phyloP scores from a whole-genome alignment of 495 filamentous ascomycete species.

The Penicillium cataractarum region DNA sequence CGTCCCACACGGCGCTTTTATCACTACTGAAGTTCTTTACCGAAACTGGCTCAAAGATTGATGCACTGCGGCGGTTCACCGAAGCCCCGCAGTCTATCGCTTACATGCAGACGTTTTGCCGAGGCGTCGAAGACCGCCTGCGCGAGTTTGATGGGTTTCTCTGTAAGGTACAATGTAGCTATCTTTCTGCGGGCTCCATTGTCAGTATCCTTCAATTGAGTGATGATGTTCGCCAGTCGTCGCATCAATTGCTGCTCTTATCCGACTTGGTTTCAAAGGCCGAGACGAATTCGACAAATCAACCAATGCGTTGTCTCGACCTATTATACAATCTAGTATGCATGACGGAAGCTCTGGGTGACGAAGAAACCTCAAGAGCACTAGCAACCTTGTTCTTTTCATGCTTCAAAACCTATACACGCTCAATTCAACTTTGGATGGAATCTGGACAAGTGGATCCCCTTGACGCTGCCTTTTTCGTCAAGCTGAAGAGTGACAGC shows the following conservation, averaged over 20 bases:
- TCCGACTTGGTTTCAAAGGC: slow-evolving; percentile 45
- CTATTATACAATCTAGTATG: slow-evolving; percentile 70
- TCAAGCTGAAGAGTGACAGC: slow-evolving; percentile 59
- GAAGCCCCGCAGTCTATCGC: slow-evolving; percentile 40
- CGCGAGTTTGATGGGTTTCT: slow-evolving; percentile 46
- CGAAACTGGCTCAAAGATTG: slow-evolving; percentile 49
- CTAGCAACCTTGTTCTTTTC: slow-evolving; percentile 74
- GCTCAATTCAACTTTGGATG: slow-evolving; percentile 84
- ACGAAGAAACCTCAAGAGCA: slow-evolving; percentile 58
- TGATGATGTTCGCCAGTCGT: slow-evolving; percentile 56
- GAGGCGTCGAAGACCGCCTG: slow-evolving; percentile 48
- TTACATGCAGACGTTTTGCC: slow-evolving; percentile 60
- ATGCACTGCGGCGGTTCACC: slow-evolving; percentile 51
- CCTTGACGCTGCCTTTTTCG: slow-evolving; percentile 71
- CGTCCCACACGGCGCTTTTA: slow-evolving; percentile 40
- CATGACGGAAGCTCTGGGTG: slow-evolving; percentile 68
- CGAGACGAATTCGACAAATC: slow-evolving; percentile 28
- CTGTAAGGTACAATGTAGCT: slow-evolving; percentile 46
- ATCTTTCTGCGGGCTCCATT: slow-evolving; percentile 37
- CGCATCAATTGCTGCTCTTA: slow-evolving; percentile 59
- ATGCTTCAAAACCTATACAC: slow-evolving; percentile 82
- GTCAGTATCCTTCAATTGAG: slow-evolving; percentile 64
- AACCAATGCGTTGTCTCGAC: slow-evolving; percentile 68
- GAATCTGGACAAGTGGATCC: slow-evolving; percentile 70
- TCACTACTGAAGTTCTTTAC: slow-evolving; percentile 48